Evolutionary conservation across 2,329 filamentous ascomycete genomes (phyloP), one percentile per base, ranked within the genome.

Genomic region (Sclerotinia sclerotiorum): DNA sequence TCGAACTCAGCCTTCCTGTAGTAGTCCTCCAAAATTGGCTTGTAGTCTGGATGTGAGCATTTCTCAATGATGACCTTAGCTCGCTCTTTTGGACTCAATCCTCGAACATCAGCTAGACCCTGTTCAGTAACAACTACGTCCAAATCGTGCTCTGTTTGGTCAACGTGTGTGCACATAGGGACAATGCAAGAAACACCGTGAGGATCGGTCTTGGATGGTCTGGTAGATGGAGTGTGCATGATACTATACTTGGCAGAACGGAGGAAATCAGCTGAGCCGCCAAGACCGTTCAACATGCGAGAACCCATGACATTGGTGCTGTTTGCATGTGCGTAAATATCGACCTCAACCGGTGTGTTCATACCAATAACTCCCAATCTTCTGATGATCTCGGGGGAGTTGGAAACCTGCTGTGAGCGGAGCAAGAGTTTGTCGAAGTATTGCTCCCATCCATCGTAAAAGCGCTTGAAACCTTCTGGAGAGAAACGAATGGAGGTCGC

Each of bases 261-360:
- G 69, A 95, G 82, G 85, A 95, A 95, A 77, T 95, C 92, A 65
- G 91, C 91, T 1, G 88, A 91, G 5, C 92, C 92, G 62, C 92
- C 92, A 8, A 95, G 87, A 15, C 92, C 92, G 82, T 94, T 94
- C 70, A 95, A 85, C 91, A 94, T 95, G 68, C 93, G 89, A 70
- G 86, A 90, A 72, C 93, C 93, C 88, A 95, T 93, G 29, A 97
- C 93, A 77, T 91, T 94, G 67, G 93, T 97, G 70, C 86, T 90
- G 86, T 97, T 97, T 75, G 93, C 93, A 81, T 97, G 93, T 2
- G 93, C 93, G 81, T 97, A 97, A 76, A 97, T 96, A 81, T 97
- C 93, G 21, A 97, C 93, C 81, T 97, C 93, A 58, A 97, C 92
- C 29, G 93, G 93, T 0, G 93, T 97, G 85, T 97, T 97, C 93